Evolutionary conservation across 805 yeast genomes (phyloP), one percentile per base, ranked within the genome.

Genomic region (Cyberlindnera americana): DNA sequence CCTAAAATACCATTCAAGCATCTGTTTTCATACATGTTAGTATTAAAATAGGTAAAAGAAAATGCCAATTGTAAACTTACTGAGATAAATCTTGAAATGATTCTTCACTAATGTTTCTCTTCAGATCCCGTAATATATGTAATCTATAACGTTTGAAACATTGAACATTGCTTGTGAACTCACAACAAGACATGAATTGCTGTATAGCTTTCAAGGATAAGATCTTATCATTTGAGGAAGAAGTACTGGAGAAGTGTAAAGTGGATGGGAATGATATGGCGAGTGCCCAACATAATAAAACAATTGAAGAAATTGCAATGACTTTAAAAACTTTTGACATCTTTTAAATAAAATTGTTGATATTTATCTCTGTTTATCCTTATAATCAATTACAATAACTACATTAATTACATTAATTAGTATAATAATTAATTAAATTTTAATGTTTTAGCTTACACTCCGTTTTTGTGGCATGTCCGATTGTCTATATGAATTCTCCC

Each of bases 61-160:
- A n/a, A n/a, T n/a, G n/a, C n/a, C n/a, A n/a, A 23, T 15, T 9
- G 18, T 6, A 19, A 32, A 36, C 25, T 29, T 19, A 36, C 35
- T 44, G 33, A 19, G 19, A 5, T 19, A 35, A 16, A 15, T 23
- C 24, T 4, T 14, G 14, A 17, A 26, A 19, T 8, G 34, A 21
- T 5, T 29, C 21, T 3, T 28, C 22, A 25, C n/a, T 23, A 24
- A 25, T 16, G 23, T 12, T 10, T 7, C 21, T 19, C 17, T 12
- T 25, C 22, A 39, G 26, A 15, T 33, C 38, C 13, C 15, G 10
- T 23, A 35, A 32, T 6, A 40, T 14, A 27, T 21, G 6, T 13
- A 25, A 13, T 13, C 41, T 37, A 37, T 36, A 40, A 8, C 41
- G 33, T 8, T 35, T 38, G 28, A 48, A 44, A 28, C 54, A 50